These are phyloP conservation scores for Xylaria sp. DNA, from an alignment of 2,329 filamentous ascomycete genomes.

Conservation along the genomic window DNA sequence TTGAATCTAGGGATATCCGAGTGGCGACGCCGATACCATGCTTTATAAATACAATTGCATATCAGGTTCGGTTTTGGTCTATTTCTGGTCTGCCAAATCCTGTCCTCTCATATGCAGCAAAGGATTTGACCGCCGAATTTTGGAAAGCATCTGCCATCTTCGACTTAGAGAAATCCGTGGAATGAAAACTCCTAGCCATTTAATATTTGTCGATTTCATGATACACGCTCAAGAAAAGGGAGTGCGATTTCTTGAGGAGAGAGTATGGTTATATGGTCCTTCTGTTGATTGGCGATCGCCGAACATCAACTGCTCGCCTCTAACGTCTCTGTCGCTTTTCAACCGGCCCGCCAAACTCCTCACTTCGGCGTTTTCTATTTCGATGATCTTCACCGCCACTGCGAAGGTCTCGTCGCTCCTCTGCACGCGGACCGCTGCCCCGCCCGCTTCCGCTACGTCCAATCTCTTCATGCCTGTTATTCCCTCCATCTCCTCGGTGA, in stretches of 20 bases:
- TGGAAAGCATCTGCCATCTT: conserved; percentile 8
- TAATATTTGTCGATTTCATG: conserved; percentile 27
- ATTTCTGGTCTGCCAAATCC: conserved; percentile 16
- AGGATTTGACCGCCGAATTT: conserved; percentile 3
- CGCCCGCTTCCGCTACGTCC: conserved; percentile 48
- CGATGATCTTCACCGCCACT: conserved; percentile 51
- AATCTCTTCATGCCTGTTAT: conserved; percentile 48
- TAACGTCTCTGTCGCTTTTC: conserved; percentile 65
- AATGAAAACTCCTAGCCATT: conserved; percentile 28
- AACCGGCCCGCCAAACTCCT: conserved; percentile 54
- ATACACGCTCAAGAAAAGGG: conserved; percentile 30
- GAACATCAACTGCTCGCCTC: conserved; percentile 8
- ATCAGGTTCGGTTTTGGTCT: conserved; percentile 6
- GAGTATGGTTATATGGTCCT: conserved; percentile 10
- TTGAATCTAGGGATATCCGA: conserved; percentile 9
- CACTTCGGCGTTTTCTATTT: conserved; percentile 58
- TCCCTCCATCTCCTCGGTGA: conserved; percentile 45
- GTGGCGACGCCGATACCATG: conserved; percentile 21
- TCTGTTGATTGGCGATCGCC: background rate
- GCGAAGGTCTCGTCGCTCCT: conserved; percentile 49
- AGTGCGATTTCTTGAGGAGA: conserved; percentile 16
- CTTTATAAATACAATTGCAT: conserved; percentile 12
- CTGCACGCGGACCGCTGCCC: conserved; percentile 51
- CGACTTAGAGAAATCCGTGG: conserved; percentile 4
- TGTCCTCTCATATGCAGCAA: conserved; percentile 19